Base-by-base conservation (phyloP, 805 yeast species). In the Suhomyces emberorum region DNA sequence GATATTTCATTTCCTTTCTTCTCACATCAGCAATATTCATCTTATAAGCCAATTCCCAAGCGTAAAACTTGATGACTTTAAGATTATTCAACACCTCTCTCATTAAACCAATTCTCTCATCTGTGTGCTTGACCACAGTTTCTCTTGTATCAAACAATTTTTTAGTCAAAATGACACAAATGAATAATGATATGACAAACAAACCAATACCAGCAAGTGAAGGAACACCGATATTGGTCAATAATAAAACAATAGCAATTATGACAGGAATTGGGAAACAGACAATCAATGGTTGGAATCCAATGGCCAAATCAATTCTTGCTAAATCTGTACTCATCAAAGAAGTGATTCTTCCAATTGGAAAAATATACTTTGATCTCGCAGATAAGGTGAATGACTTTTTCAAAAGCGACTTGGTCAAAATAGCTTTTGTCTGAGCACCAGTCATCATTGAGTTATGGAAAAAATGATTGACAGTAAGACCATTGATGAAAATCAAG, bases 41-140 rank as follows among this genome's bases (percentile, higher is more conserved):
- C 43, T 60, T 59, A 51, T 69, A 69, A 14, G 75, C 70, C 35
- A 54, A 21, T 49, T 69, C 75, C 75, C 75, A 69, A 10, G 73
- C 69, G 44, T 68, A 69, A 36, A 60, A 69, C 49, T 69, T 69
- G 48, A 69, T 67, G 20, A 69, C 52, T 44, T 69, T 69, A 42
- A 69, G 51, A 47, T 67, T 63, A 32, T 51, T 51, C 39, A 69
- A 56, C 23, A 64, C 57, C 47, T 69, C 73, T 41, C 72, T 59
- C 66, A 69, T 67, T 35, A 63, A 52, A 16, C 67, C 52, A 32
- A 69, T 61, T 43, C 74, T 49, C 41, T 58, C 54, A 46, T 69
- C 74, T n/a, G 74, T 69, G 47, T 42, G 61, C 40, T 51, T 51
- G 29, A 62, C 66, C 6, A 58, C 67, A 2, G 40, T 51, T 42